Percentiles rank a stretch among this genome's conserved stretches.
These are phyloP conservation scores for Dioscorea cayenensis DNA, from an alignment of 116 monocot genomes.

Conservation along the genomic window DNA sequence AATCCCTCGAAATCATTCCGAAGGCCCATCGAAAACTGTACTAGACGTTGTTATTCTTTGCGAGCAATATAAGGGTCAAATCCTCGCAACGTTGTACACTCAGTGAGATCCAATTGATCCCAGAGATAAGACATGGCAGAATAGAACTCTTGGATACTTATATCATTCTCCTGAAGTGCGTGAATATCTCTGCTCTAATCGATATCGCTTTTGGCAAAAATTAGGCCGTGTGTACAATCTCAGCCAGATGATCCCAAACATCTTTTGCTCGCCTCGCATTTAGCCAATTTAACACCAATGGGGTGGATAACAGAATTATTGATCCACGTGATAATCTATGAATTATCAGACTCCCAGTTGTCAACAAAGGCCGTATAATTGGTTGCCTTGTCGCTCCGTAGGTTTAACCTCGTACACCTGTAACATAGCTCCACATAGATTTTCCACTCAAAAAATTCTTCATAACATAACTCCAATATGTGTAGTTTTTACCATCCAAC, in stretches of 20 bases:
- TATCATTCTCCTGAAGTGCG: not conserved
- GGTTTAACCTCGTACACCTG: too few relatives aligned
- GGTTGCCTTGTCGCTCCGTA: too few relatives aligned
- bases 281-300: not conserved
- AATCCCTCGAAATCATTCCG: conserved; percentile 4
- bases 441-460: not conserved
- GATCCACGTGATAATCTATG: too few relatives aligned
- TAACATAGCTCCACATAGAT: too few relatives aligned
- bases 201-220: not conserved
- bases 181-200: not conserved
- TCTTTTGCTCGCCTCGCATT: not conserved
- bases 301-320: too few relatives aligned
- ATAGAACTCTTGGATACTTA: conserved; percentile 1
- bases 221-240: not conserved
- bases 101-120: too few relatives aligned
- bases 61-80: not conserved
- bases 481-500: too few relatives aligned
- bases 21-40: conserved; percentile 2
- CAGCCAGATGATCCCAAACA: not conserved
- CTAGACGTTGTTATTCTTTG: not conserved
- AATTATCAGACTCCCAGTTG: too few relatives aligned
- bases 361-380: too few relatives aligned
- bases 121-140: not conserved
- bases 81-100: not conserved
- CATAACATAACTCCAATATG: conserved; percentile 1